Evolutionary conservation across 2,329 filamentous ascomycete genomes (phyloP).

Genomic region (Fusarium acutatum): DNA sequence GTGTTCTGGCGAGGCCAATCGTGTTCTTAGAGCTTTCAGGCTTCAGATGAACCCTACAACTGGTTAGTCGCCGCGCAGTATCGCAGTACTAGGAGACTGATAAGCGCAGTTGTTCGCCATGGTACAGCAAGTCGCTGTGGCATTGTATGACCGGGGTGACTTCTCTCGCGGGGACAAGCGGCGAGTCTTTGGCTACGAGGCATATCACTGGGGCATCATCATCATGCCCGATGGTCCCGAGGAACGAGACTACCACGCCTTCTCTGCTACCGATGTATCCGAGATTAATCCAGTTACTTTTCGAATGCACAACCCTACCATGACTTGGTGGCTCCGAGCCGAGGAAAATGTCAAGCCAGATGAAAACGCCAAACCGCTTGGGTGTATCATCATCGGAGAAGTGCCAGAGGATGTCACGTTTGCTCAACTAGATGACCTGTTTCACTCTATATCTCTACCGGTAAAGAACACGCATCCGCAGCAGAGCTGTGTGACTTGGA

Average conservation of each 20-base stretch:
- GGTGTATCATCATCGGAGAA: slow-evolving; percentile 41
- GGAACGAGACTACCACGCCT: slow-evolving; percentile 22
- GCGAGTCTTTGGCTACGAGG: slow-evolving; percentile 38
- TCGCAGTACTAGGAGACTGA: background rate
- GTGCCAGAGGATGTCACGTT: slow-evolving; percentile 26
- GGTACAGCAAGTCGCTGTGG: slow-evolving; percentile 35
- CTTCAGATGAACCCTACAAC: background rate
- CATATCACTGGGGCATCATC: slow-evolving; percentile 46
- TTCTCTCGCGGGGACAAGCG: slow-evolving; percentile 40
- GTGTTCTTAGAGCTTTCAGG: background rate
- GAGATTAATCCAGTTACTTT: slow-evolving; percentile 44
- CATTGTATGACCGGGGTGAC: slow-evolving; percentile 41
- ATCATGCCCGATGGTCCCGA: slow-evolving; percentile 29
- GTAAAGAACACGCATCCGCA: slow-evolving; percentile 46
- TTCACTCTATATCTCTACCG: slow-evolving; percentile 39
- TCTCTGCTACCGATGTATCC: slow-evolving; percentile 45
- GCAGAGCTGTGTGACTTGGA: slow-evolving; percentile 49
- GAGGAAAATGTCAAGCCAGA: slow-evolving; percentile 26
- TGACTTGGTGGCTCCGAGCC: slow-evolving; percentile 45
- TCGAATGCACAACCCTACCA: slow-evolving; percentile 44
- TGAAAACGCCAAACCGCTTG: slow-evolving; percentile 39
- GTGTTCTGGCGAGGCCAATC: background rate
- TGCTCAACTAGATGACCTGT: slow-evolving; percentile 33
- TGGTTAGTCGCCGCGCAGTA: background rate
- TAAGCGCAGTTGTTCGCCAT: slow-evolving; percentile 1